Conservation (phyloP, 2,329 filamentous ascomycete species). For the Xylaria sp. region DNA sequence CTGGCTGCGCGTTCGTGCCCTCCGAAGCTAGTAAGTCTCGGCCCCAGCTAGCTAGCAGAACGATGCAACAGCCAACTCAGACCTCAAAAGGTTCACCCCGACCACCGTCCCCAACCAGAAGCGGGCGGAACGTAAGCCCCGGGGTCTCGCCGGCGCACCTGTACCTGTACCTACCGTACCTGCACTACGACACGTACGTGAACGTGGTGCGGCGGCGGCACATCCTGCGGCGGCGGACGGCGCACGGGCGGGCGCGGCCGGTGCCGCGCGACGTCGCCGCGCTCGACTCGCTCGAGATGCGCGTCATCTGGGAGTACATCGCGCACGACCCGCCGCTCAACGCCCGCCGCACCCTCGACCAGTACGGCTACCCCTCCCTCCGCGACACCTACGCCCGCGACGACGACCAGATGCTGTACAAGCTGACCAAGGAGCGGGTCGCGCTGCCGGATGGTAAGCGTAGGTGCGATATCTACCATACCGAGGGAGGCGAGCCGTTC, state of each 20-base stretch:
- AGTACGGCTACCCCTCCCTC: slow-evolving; percentile 65
- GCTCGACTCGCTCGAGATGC: slow-evolving; percentile 58
- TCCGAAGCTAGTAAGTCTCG: slow-evolving; percentile 37
- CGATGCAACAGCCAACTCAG: not conserved
- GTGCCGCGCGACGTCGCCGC: slow-evolving; percentile 57
- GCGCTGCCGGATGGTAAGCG: slow-evolving; percentile 24
- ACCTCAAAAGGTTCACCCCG: slow-evolving; percentile 41
- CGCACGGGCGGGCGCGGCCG: slow-evolving; percentile 58
- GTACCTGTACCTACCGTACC: slow-evolving; percentile 59
- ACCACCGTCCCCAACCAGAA: slow-evolving; percentile 32
- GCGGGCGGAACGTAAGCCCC: slow-evolving; percentile 32
- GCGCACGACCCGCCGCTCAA: slow-evolving; percentile 64
- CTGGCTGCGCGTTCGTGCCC: slow-evolving; percentile 51
- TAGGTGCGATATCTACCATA: slow-evolving; percentile 33
- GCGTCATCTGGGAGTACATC: slow-evolving; percentile 66
- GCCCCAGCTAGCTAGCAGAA: slow-evolving; percentile 8
- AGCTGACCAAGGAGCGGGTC: slow-evolving; percentile 57
- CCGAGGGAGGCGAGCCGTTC: slow-evolving; percentile 6
- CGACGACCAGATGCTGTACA: slow-evolving; percentile 70
- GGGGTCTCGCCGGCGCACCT: slow-evolving; percentile 40
- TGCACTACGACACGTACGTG: slow-evolving; percentile 67
- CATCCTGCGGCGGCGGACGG: slow-evolving; percentile 54
- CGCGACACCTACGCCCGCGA: slow-evolving; percentile 63
- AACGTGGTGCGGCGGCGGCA: slow-evolving; percentile 59
- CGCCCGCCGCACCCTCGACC: slow-evolving; percentile 63